These are phyloP conservation scores for Lachnellula arida DNA, from an alignment of 2,329 filamentous ascomycete species.

Conservation along the genomic window DNA sequence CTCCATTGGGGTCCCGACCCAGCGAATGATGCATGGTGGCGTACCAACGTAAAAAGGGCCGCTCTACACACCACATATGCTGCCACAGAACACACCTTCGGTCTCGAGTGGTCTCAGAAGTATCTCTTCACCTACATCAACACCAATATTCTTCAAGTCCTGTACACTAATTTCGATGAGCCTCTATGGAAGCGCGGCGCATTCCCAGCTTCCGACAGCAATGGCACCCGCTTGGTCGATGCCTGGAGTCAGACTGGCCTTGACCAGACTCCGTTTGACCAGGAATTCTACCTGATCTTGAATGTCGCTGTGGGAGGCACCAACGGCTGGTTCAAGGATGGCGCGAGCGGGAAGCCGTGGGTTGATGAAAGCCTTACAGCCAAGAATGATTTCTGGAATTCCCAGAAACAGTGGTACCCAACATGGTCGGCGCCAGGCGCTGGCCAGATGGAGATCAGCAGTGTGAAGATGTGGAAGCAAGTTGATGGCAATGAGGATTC, in stretches of 20 bases:
- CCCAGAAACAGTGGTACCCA: conserved; percentile 58
- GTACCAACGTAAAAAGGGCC: conserved; percentile 71
- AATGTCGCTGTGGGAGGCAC: conserved; percentile 73
- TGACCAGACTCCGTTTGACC: conserved; percentile 67
- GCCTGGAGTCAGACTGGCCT: conserved; percentile 59
- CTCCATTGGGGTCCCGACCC: conserved; percentile 77
- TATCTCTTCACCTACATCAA: conserved; percentile 87
- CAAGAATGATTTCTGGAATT: conserved; percentile 72
- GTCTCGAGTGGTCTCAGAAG: conserved; percentile 82
- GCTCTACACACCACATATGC: conserved; percentile 73
- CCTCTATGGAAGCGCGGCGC: conserved; percentile 64
- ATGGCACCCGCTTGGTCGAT: conserved; percentile 61
- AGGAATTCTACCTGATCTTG: conserved; percentile 70
- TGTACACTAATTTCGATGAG: conserved; percentile 70
- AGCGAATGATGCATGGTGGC: conserved; percentile 75
- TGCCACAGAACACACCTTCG: conserved; percentile 67
- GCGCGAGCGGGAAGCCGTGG: conserved; percentile 71
- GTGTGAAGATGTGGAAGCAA: conserved; percentile 67
- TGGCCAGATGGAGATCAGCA: conserved; percentile 63
- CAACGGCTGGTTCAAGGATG: conserved; percentile 81
- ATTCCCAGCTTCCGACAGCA: conserved; percentile 59
- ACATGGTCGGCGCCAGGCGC: conserved; percentile 59
- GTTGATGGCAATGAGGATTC: conserved; percentile 52
- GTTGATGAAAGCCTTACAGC: conserved; percentile 63
- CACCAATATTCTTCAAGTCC: conserved; percentile 71